Conservation (phyloP, 2,329 filamentous ascomycete genomes). For the Lachnellula cervina region DNA sequence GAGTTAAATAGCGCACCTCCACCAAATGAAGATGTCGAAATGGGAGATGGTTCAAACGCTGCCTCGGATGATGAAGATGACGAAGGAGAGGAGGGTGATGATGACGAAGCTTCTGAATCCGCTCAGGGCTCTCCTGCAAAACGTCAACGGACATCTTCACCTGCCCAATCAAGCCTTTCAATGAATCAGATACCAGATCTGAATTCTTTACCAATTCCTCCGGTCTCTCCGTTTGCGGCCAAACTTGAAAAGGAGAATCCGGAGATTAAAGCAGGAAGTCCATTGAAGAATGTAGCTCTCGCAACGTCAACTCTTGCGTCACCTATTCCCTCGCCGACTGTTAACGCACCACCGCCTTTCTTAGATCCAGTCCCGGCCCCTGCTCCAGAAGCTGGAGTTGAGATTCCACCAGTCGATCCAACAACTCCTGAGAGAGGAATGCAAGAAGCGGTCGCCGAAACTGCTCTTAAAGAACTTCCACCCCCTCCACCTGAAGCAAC, state of each 20-base stretch:
- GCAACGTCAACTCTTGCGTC: slow-evolving; percentile 27
- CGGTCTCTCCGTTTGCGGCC: slow-evolving; percentile 6
- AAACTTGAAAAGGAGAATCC: slow-evolving; percentile 13
- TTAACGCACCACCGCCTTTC: neutral
- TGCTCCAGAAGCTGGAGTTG: neutral
- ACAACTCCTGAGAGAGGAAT: slow-evolving; percentile 15
- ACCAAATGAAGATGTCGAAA: slow-evolving; percentile 29
- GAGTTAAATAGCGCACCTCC: slow-evolving; percentile 13
- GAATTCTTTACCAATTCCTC: slow-evolving; percentile 8
- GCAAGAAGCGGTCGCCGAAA: slow-evolving; percentile 12
- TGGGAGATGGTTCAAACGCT: slow-evolving; percentile 28
- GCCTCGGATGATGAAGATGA: slow-evolving; percentile 28
- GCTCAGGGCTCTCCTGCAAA: slow-evolving; percentile 29
- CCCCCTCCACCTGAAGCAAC: slow-evolving; percentile 19
- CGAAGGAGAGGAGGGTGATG: slow-evolving; percentile 37
- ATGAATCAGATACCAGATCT: slow-evolving; percentile 13
- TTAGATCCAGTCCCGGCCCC: slow-evolving; percentile 1
- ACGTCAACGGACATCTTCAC: slow-evolving; percentile 20
- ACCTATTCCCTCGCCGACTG: slow-evolving; percentile 18
- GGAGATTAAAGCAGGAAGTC: slow-evolving; percentile 26
- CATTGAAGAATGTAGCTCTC: slow-evolving; percentile 27
- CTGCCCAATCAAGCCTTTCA: slow-evolving; percentile 9
- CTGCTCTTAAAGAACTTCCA: slow-evolving; percentile 13
- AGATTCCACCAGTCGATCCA: neutral
- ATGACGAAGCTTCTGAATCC: slow-evolving; percentile 40